phyloP scores from a whole-genome alignment of 169 alveolate genomes.

The Eimeria acervulina region DNA sequence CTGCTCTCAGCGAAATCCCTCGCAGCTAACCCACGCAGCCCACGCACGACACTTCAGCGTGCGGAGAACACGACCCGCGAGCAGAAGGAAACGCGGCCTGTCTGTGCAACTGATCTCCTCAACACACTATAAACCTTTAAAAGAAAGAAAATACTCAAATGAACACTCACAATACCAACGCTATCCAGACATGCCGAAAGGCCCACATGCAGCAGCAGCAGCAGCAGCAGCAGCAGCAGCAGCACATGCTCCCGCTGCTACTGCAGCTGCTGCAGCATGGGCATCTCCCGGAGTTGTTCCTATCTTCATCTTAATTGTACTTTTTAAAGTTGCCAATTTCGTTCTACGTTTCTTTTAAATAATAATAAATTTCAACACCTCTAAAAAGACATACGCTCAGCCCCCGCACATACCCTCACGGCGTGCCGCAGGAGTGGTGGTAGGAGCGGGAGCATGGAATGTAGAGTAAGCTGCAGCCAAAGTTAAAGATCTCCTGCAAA shows the following conservation, averaged over 20 bases:
- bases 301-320: neutral
- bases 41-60: neutral
- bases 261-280: neutral
- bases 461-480: neutral
- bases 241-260: slow-evolving; percentile 9
- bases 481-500: neutral
- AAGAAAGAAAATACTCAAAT: slow-evolving; percentile 7
- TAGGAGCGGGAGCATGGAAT: neutral
- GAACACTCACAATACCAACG: neutral
- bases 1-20: neutral
- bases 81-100: slow-evolving; percentile 34
- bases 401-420: neutral
- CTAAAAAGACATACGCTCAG: neutral
- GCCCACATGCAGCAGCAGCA: slow-evolving; percentile 51
- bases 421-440: neutral
- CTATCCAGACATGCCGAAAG: neutral
- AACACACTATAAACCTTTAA: slow-evolving; percentile 22
- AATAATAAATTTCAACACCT: neutral
- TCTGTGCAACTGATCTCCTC: slow-evolving; percentile 30
- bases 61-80: slow-evolving; percentile 36
- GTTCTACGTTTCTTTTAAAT: neutral
- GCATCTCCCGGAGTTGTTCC: neutral
- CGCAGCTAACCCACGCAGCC: slow-evolving; percentile 12
- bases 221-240: slow-evolving; percentile 48
- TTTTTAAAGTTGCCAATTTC: neutral